Base-by-base conservation (phyloP, 805 yeast species). In the Candida adriatica region DNA sequence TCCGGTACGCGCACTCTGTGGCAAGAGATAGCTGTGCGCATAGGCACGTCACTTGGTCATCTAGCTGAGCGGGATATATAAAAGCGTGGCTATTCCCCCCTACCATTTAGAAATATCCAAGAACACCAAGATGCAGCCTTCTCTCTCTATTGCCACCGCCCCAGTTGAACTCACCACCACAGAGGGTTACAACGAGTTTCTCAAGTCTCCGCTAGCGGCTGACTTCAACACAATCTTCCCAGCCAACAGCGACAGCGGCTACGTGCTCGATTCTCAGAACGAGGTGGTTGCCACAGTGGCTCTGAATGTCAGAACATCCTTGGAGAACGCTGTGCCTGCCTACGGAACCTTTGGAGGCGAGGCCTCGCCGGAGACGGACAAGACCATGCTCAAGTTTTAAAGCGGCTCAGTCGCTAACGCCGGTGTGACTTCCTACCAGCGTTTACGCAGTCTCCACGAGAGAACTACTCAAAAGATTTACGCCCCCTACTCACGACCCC, bases 91-190 rank as follows among this genome's bases (percentile, higher is more conserved):
- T 11, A 15, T 13, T 13, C 10, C 15, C 14, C 14, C 8, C 25
- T 15, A 15, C n/a, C n/a, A n/a, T n/a, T n/a, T n/a, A n/a, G n/a
- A n/a, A n/a, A n/a, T n/a, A n/a, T n/a, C n/a, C n/a, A n/a, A n/a
- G n/a, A n/a, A n/a, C n/a, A n/a, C n/a, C n/a, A n/a, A n/a, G n/a
- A 31, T 24, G 26, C 31, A 28, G 35, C 34, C 37, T 24, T 11
- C 18, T 6, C 40, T 47, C 20, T 39, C 22, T 17, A 30, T 46
- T 15, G 37, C 43, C 35, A 47, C 49, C 17, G 47, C 60, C 6
- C 68, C 68, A 6, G 59, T 63, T 13, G 67, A 62, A 36, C 46
- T 63, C 23, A 59, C 64, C 8, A 55, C 64, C 9, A 46, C 56
- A 6, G 49, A 53, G 25, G 68, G 67, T 9, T 63, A 63, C 46